Conservation (phyloP, 495 filamentous ascomycete species). For the Penicilliopsis zonata region DNA sequence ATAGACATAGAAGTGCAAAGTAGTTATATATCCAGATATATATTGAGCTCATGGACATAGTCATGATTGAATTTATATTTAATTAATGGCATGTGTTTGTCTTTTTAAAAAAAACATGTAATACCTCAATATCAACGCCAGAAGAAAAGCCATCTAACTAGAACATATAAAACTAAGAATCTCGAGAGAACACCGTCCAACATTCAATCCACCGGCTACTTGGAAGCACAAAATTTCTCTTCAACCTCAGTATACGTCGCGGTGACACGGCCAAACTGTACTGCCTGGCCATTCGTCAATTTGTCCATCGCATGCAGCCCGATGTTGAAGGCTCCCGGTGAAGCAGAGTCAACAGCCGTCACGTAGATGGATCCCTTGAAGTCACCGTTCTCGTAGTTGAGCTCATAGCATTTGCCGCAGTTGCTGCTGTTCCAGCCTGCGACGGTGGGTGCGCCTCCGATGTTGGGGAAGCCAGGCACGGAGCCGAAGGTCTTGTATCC, state of each 20-base stretch:
- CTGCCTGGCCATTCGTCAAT: constrained; percentile 47
- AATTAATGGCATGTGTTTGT: no score
- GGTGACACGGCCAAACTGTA: constrained; percentile 40
- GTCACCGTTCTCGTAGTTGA: constrained; percentile 34
- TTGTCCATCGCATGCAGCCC: constrained; percentile 51
- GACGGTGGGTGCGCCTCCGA: constrained; percentile 52
- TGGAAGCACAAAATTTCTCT: constrained; percentile 26
- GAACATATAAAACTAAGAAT: no score
- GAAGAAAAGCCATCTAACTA: no score
- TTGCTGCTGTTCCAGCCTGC: constrained; percentile 42
- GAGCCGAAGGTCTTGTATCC: constrained; percentile 54
- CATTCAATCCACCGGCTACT: no score
- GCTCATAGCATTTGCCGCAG: constrained; percentile 61
- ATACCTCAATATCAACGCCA: no score
- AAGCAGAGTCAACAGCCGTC: constrained; percentile 54
- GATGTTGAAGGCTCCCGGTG: constrained; percentile 51
- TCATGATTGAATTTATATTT: no score
- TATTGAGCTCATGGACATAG: no score
- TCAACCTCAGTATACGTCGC: constrained; percentile 35
- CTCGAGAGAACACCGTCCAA: no score
- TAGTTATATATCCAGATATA: no score
- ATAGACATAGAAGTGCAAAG: no score
- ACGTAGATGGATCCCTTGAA: constrained; percentile 47
- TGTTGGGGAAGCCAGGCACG: constrained; percentile 42
- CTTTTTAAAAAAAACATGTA: no score